Base-by-base conservation (phyloP, 495 filamentous ascomycete species). In the Tuber magnatum region DNA sequence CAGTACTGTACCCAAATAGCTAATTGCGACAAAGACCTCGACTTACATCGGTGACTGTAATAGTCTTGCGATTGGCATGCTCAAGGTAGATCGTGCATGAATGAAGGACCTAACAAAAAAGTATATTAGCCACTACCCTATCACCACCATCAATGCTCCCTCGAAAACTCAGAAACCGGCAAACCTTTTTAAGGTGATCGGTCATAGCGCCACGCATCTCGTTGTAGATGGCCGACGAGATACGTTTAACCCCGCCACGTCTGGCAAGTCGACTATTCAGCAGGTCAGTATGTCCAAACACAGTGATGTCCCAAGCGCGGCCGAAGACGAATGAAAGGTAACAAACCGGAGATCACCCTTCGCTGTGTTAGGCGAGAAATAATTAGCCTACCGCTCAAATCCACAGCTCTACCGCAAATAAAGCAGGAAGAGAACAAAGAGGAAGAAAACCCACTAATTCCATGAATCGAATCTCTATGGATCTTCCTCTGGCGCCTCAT, bases 211-310 rank as follows among this genome's bases (percentile, higher is more conserved):
- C 28, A 0, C 93, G 86, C 0, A 88, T 84, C 0, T 93, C 91
- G 0, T 92, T 87, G 81, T 97, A 97, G n/a, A 97, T 90, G 0
- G 71, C 76, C 0, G 78, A 86, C 0, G 88, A 91, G 28, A 96
- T 93, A 0, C 93, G 85, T 77, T 92, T 91, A 8, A 95, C 88
- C 0, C 93, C 93, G 6, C 93, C 93, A 28, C 93, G 89, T 2
- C 93, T 88, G 7, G 93, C 93, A 6, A 96, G 85, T 72, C 92
- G 92, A 69, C 92, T 94, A 73, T 75, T 44, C 72, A 51, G 56
- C 46, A 73, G 39, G 28, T 76, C 71, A 75, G 77, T 74, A 40
- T 77, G 82, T 72, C 48, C 68, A 42, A 10, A 73, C 46, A 65
- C 28, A n/a, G 18, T n/a, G 35, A 8, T 42, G n/a, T n/a, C n/a